Conservation (phyloP, 306 rosid species). For the Ammopiptanthus mongolicus region DNA sequence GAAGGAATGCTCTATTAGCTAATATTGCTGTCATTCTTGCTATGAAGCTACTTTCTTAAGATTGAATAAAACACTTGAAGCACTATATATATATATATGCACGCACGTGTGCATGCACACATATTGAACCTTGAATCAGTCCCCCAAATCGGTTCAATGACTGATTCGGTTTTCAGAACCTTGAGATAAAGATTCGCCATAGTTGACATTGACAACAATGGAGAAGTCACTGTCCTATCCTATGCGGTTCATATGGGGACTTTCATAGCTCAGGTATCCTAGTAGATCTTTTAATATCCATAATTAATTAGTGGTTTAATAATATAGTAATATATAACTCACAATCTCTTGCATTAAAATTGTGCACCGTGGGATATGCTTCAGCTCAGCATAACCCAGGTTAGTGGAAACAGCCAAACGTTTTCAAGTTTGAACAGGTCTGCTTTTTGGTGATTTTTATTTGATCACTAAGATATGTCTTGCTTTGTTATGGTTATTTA, state of each 20-base stretch:
- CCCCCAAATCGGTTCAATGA: not conserved
- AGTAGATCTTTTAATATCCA: not conserved
- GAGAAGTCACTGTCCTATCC: not conserved
- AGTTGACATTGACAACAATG: not conserved
- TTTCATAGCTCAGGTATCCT: not conserved
- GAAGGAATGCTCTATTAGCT: not conserved
- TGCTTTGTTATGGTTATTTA: constrained; percentile 15
- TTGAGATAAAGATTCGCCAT: not conserved
- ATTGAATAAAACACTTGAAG: not conserved
- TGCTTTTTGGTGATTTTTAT: not conserved
- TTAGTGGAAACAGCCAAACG: not conserved
- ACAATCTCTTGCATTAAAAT: not conserved
- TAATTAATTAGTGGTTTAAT: not conserved
- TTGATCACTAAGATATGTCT: not conserved
- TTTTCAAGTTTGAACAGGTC: not conserved
- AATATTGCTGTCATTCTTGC: not conserved
- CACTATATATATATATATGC: not conserved
- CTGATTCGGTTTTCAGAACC: not conserved
- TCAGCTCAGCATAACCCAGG: not conserved
- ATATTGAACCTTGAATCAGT: not conserved
- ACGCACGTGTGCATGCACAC: too few species aligned
- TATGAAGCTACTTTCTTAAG: not conserved
- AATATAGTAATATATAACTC: not conserved
- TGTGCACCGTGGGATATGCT: not conserved
- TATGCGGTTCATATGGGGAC: not conserved